phyloP scores from a whole-genome alignment of 2,329 filamentous ascomycete genomes.

The Magnaporthiopsis incrustans region DNA sequence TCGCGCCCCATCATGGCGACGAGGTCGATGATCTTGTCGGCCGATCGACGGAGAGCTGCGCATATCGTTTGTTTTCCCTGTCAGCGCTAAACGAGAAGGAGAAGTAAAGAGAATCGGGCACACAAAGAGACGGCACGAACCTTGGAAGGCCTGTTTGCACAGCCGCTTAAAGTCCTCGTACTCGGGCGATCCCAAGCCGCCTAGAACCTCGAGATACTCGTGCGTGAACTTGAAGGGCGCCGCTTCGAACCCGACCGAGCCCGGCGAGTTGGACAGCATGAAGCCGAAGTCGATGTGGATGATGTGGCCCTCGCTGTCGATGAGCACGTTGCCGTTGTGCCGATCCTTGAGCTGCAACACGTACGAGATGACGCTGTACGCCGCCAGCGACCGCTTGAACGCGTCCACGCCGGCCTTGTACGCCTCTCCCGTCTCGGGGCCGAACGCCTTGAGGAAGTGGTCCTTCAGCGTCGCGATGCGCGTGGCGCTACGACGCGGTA shows the following conservation, averaged over 20 bases:
- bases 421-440: conserved; percentile 60
- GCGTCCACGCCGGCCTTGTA: conserved; percentile 67
- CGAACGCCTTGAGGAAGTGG: conserved; percentile 76
- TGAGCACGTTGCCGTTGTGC: conserved; percentile 79
- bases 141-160: conserved; percentile 79
- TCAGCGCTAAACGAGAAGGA: background rate
- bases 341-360: conserved; percentile 78
- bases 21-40: conserved; percentile 72
- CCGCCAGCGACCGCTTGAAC: conserved; percentile 74
- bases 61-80: conserved; percentile 7
- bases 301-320: conserved; percentile 79
- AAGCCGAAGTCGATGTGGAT: conserved; percentile 88
- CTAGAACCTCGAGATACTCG: conserved; percentile 78
- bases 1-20: conserved; percentile 79
- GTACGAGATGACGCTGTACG: conserved; percentile 80
- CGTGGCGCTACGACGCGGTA: conserved; percentile 43
- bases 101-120: conserved; percentile 1
- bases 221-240: conserved; percentile 78
- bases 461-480: conserved; percentile 74
- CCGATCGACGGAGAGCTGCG: conserved; percentile 61
- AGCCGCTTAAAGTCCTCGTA: conserved; percentile 70
- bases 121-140: conserved; percentile 29
- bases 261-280: conserved; percentile 81
- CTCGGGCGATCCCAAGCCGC: conserved; percentile 60
- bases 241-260: conserved; percentile 77